phyloP scores from a whole-genome alignment of 495 filamentous ascomycete genomes.

The Trichoderma gamsii region DNA sequence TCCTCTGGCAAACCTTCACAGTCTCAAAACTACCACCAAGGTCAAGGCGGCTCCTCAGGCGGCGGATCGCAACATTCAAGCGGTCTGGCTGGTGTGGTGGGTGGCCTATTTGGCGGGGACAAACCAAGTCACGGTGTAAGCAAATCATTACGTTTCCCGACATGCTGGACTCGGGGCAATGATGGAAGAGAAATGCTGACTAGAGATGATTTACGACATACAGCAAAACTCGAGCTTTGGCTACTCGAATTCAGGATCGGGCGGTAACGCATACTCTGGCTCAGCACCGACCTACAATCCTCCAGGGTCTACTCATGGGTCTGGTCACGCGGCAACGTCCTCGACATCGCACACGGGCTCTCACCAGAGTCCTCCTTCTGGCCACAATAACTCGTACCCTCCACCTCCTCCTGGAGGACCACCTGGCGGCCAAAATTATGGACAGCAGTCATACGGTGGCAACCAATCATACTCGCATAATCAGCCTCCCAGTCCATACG shows the following conservation, averaged over 20 bases:
- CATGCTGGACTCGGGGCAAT: not conserved
- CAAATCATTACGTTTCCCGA: not conserved
- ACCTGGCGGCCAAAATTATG: constrained; percentile 15
- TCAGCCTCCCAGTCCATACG: constrained; percentile 5
- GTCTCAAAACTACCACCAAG: constrained; percentile 29
- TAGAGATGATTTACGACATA: not conserved
- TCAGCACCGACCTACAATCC: constrained; percentile 47
- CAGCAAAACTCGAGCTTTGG: constrained; percentile 39
- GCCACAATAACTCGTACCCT: constrained; percentile 15
- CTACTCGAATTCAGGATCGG: constrained; percentile 43
- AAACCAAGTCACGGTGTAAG: constrained; percentile 32
- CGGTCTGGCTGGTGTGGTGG: constrained; percentile 40
- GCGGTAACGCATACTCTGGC: constrained; percentile 39
- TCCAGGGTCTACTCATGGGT: constrained; percentile 20
- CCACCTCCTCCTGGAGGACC: constrained; percentile 20
- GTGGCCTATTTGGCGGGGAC: constrained; percentile 37
- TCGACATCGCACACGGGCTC: constrained; percentile 18
- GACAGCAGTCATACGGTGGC: constrained; percentile 6
- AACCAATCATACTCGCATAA: constrained; percentile 14
- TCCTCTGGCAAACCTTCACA: constrained; percentile 34
- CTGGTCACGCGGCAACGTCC: constrained; percentile 24
- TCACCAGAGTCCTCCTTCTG: constrained; percentile 19
- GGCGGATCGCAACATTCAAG: constrained; percentile 21
- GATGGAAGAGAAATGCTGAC: not conserved
- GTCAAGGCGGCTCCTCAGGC: constrained; percentile 24